Percentiles rank a stretch among this genome's conserved stretches.
Evolutionary conservation across 2,329 filamentous ascomycete genomes (phyloP).

Genomic region (Ophiostoma sp.): DNA sequence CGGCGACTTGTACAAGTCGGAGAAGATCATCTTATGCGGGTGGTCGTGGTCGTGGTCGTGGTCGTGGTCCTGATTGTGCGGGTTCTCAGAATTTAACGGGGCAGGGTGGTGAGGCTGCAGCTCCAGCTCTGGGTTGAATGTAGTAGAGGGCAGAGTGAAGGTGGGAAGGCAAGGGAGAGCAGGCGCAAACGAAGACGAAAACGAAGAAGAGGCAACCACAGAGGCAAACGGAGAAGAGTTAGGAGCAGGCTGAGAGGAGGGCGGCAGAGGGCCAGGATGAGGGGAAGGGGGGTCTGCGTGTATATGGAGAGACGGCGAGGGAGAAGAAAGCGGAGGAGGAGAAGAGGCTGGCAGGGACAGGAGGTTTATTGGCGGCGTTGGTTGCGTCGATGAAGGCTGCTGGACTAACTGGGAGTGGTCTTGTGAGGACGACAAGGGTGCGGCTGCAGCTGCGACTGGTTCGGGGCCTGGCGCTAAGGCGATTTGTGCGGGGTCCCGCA

Average conservation of each 20-base stretch:
- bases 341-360: conserved; percentile 6
- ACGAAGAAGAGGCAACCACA: not conserved
- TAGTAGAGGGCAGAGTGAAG: not conserved
- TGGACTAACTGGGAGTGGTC: conserved; percentile 1
- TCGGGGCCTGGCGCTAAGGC: conserved; percentile 19
- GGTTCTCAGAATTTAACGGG: not conserved
- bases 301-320: not conserved
- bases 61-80: not conserved
- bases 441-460: conserved; percentile 22
- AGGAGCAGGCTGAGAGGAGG: not conserved
- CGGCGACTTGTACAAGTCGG: conserved; percentile 54
- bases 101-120: not conserved
- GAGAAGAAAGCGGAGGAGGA: conserved; percentile 12
- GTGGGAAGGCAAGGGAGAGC: not conserved
- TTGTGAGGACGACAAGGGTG: not conserved
- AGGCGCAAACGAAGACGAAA: not conserved
- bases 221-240: not conserved
- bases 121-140: not conserved
- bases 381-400: conserved; percentile 2
- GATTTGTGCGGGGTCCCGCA: conserved; percentile 18
- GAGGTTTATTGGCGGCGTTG: conserved; percentile 15
- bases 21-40: conserved; percentile 50
- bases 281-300: not conserved
- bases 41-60: not conserved
- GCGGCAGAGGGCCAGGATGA: not conserved